phyloP scores from a whole-genome alignment of 2,329 filamentous ascomycete genomes.

The Xylariaceae sp. region DNA sequence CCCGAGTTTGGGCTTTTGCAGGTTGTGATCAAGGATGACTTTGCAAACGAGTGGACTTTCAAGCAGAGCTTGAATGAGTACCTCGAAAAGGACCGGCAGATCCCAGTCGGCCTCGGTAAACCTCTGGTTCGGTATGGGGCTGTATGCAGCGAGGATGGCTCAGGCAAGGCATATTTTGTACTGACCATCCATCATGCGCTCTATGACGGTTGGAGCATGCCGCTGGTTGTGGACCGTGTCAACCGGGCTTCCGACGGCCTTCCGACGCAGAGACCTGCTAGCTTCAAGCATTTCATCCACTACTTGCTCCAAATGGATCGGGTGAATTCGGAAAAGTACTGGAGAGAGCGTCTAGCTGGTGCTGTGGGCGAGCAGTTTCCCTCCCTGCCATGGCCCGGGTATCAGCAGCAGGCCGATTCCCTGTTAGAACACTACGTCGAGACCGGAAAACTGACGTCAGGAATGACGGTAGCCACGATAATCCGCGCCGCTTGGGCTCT shows the following conservation, averaged over 20 bases:
- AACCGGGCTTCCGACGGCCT: conserved; percentile 39
- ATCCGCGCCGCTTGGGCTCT: conserved; percentile 57
- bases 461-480: conserved; percentile 48
- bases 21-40: conserved; percentile 39
- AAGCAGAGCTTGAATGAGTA: conserved; percentile 36
- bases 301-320: conserved; percentile 39
- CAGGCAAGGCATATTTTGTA: conserved; percentile 39
- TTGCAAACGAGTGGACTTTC: conserved; percentile 30
- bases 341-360: conserved; percentile 41
- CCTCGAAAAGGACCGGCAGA: conserved; percentile 35
- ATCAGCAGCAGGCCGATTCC: conserved; percentile 47
- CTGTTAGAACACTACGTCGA: conserved; percentile 48
- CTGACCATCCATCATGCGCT: conserved; percentile 51
- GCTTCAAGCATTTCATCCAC: conserved; percentile 46
- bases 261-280: conserved; percentile 31
- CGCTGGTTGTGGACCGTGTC: conserved; percentile 43
- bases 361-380: conserved; percentile 44
- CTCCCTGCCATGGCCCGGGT: conserved; percentile 39
- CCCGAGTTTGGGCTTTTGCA: conserved; percentile 41
- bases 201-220: conserved; percentile 54
- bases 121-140: conserved; percentile 43
- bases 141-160: conserved; percentile 28
- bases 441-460: conserved; percentile 29
- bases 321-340: conserved; percentile 39
- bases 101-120: conserved; percentile 40